Evolutionary conservation across 352 stramenopile genomes (phyloP).

Genomic region (Globisporangium abappressorium): DNA sequence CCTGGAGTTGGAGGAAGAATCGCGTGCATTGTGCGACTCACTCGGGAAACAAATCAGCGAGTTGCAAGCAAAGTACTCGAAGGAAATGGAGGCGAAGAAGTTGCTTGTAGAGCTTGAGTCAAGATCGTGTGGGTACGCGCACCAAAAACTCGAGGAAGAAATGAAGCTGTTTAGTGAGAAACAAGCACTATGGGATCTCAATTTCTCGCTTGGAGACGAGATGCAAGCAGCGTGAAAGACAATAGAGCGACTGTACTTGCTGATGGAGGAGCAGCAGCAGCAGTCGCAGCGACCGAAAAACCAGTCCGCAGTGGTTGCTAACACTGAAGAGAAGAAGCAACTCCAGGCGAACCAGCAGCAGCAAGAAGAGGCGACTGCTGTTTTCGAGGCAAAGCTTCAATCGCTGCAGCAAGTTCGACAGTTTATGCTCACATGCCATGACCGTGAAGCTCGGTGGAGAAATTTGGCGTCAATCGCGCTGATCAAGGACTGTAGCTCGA

Average conservation of each 20-base stretch:
- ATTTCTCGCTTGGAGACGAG: constrained; percentile 39
- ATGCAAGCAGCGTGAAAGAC: constrained; percentile 32
- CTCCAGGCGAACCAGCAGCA: constrained; percentile 19
- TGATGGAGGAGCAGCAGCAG: constrained; percentile 24
- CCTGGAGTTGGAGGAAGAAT: constrained; percentile 35
- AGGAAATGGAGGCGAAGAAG: constrained; percentile 30
- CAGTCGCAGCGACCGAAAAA: not conserved
- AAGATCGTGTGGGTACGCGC: constrained; percentile 39
- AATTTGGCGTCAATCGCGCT: constrained; percentile 37
- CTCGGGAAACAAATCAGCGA: constrained; percentile 24
- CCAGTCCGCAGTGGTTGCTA: not conserved
- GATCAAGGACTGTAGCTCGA: constrained; percentile 54
- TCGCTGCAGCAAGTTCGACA: constrained; percentile 44
- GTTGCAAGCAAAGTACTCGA: constrained; percentile 17
- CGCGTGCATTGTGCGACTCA: constrained; percentile 16
- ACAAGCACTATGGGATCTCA: constrained; percentile 58
- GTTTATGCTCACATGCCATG: constrained; percentile 64
- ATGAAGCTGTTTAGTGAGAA: constrained; percentile 53
- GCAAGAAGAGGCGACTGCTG: constrained; percentile 31
- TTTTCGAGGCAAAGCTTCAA: constrained; percentile 53
- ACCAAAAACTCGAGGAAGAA: constrained; percentile 54
- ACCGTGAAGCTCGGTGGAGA: constrained; percentile 63
- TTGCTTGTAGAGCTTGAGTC: constrained; percentile 47
- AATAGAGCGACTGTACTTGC: constrained; percentile 40
- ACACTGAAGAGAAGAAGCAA: constrained; percentile 1